phyloP scores from a whole-genome alignment of 352 stramenopile genomes.

The Globisporangium alternatum region DNA sequence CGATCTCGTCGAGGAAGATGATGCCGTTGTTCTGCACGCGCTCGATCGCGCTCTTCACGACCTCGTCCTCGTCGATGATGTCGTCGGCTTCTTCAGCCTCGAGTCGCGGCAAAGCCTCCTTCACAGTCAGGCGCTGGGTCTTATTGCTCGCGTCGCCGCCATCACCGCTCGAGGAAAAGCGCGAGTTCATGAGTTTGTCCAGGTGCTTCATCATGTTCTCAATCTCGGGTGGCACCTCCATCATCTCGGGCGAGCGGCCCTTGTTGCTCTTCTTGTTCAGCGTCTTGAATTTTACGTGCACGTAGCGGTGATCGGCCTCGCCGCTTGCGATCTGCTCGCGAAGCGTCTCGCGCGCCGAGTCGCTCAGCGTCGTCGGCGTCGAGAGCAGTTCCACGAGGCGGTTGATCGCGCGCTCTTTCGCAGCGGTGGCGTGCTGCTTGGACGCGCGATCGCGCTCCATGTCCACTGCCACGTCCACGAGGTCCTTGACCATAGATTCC shows the following conservation, averaged over 20 bases:
- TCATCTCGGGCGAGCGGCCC: slow-evolving; percentile 42
- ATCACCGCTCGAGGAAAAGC: slow-evolving; percentile 18
- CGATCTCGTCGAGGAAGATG: slow-evolving; percentile 99
- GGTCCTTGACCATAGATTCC: slow-evolving; percentile 98
- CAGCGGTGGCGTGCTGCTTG: slow-evolving; percentile 87
- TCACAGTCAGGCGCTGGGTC: slow-evolving; percentile 63
- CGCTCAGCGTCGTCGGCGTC: slow-evolving; percentile 32
- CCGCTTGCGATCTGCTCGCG: slow-evolving; percentile 61
- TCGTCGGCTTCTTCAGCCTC: slow-evolving; percentile 69
- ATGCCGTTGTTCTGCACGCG: slow-evolving; percentile 98
- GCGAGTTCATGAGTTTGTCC: slow-evolving; percentile 58
- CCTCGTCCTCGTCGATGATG: slow-evolving; percentile 74
- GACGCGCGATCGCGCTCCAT: slow-evolving; percentile 75
- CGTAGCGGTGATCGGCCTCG: slow-evolving; percentile 44
- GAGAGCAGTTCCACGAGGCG: slow-evolving; percentile 79
- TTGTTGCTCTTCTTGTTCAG: slow-evolving; percentile 32
- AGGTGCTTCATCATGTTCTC: slow-evolving; percentile 83
- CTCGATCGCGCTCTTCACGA: slow-evolving; percentile 70
- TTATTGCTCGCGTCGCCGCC: slow-evolving; percentile 27
- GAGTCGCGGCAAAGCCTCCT: slow-evolving; percentile 67
- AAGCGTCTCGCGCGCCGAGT: slow-evolving; percentile 40
- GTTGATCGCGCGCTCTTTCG: slow-evolving; percentile 88
- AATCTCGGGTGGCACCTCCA: slow-evolving; percentile 80
- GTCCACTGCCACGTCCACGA: slow-evolving; percentile 95
- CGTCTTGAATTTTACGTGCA: slow-evolving; percentile 56